Percentiles rank a stretch among this genome's conserved stretches.
Evolutionary conservation across 179 eudicot genomes (phyloP).

Genomic region (Gypsophila paniculata): DNA sequence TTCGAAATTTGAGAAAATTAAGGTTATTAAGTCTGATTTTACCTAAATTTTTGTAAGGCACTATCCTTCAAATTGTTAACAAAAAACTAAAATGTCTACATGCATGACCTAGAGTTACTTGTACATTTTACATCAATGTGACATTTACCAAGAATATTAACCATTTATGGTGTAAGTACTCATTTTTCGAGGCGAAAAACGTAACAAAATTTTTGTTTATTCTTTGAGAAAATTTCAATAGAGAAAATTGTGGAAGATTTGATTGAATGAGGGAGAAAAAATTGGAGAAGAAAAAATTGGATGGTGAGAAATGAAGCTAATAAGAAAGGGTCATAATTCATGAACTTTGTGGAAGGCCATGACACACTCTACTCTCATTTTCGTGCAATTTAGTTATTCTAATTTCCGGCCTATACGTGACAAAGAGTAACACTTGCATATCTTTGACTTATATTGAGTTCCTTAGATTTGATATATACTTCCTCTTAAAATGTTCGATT

Average conservation of each 20-base stretch:
- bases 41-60: not conserved
- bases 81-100: not conserved
- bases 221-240: not conserved
- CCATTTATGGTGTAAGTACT: too few relatives aligned
- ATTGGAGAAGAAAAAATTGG: slow-evolving; percentile 8
- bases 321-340: slow-evolving; percentile 10
- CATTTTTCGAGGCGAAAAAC: not conserved
- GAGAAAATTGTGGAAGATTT: slow-evolving; percentile 8
- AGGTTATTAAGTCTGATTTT: not conserved
- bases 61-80: not conserved
- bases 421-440: not conserved
- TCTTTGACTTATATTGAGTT: not conserved
- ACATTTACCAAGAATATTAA: too few relatives aligned
- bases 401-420: too few relatives aligned
- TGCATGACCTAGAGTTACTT: not conserved
- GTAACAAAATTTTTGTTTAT: not conserved
- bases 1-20: not conserved
- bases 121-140: too few relatives aligned
- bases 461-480: not conserved
- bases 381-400: slow-evolving; percentile 12
- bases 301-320: slow-evolving; percentile 21
- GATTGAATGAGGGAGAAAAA: not conserved
- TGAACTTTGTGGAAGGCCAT: slow-evolving; percentile 33
- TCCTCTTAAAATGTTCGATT: too few relatives aligned
- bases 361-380: slow-evolving; percentile 10